These are phyloP conservation scores for Dimargaris xerosporica DNA, from an alignment of 192 early-diverging fungal species.

Conservation along the genomic window DNA sequence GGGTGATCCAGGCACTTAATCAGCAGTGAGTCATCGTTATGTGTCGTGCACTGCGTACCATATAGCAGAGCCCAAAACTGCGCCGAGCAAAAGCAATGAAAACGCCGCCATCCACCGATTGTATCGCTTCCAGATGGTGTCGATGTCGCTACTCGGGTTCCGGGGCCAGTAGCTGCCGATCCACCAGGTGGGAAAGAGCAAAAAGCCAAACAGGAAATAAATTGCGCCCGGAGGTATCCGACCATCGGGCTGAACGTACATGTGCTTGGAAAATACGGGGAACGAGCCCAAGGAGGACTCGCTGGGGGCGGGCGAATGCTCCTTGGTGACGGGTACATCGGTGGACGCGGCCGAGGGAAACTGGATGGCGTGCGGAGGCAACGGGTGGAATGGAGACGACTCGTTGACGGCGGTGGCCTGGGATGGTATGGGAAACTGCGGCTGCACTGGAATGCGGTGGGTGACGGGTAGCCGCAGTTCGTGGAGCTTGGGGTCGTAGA, in stretches of 20 bases:
- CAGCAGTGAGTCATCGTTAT: background rate
- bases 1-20: too few species aligned
- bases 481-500: background rate
- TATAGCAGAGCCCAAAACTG: slow-evolving; percentile 12
- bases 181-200: slow-evolving; percentile 6
- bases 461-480: background rate
- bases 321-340: background rate
- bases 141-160: background rate
- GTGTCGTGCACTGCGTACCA: slow-evolving; percentile 15
- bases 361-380: background rate
- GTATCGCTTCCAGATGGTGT: slow-evolving; percentile 16
- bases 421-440: background rate
- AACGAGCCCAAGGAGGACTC: slow-evolving; percentile 1
- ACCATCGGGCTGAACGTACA: slow-evolving; percentile 8
- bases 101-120: slow-evolving; percentile 16
- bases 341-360: slow-evolving; percentile 2
- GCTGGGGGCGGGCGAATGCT: background rate
- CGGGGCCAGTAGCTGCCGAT: slow-evolving; percentile 10
- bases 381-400: background rate
- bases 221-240: background rate
- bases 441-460: background rate
- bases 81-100: slow-evolving; percentile 13
- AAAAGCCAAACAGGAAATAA: slow-evolving; percentile 5
- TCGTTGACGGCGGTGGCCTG: background rate
- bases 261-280: slow-evolving; percentile 1